Evolutionary conservation across 164 flowering plant genomes (phyloP).

Genomic region (Pachysandra terminalis): DNA sequence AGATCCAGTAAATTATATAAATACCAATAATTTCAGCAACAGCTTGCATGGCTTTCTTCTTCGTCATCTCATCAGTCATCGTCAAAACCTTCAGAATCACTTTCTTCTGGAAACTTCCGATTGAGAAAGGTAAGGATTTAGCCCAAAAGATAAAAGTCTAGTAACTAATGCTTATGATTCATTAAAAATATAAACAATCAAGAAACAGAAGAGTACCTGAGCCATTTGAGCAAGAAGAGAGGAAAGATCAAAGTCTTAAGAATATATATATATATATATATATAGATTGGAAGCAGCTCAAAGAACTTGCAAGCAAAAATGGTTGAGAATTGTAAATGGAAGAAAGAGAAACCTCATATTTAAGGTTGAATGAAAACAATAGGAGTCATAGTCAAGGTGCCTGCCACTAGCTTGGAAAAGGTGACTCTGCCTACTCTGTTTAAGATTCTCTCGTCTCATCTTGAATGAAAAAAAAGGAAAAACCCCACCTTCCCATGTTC

Average conservation of each 20-base stretch:
- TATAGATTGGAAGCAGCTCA: not conserved
- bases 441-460: not conserved
- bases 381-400: not conserved
- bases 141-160: not conserved
- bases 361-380: not conserved
- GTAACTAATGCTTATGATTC: not conserved
- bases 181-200: too few species aligned
- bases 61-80: too few species aligned
- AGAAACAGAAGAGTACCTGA: not conserved
- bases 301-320: not conserved
- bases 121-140: too few species aligned
- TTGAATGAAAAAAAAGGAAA: not conserved
- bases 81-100: too few species aligned
- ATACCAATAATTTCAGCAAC: too few species aligned
- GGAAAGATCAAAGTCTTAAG: not conserved
- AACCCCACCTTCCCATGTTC: not conserved
- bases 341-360: not conserved
- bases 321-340: not conserved
- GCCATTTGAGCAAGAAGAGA: not conserved
- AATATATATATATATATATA: too few species aligned
- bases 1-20: too few species aligned
- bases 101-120: not conserved
- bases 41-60: too few species aligned
- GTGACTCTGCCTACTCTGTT: not conserved
- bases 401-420: not conserved